Percentiles rank a stretch among this genome's conserved stretches.
These are phyloP conservation scores for Termitomyces sp. DNA, from an alignment of 768 basidiomycete species.

Conservation along the genomic window DNA sequence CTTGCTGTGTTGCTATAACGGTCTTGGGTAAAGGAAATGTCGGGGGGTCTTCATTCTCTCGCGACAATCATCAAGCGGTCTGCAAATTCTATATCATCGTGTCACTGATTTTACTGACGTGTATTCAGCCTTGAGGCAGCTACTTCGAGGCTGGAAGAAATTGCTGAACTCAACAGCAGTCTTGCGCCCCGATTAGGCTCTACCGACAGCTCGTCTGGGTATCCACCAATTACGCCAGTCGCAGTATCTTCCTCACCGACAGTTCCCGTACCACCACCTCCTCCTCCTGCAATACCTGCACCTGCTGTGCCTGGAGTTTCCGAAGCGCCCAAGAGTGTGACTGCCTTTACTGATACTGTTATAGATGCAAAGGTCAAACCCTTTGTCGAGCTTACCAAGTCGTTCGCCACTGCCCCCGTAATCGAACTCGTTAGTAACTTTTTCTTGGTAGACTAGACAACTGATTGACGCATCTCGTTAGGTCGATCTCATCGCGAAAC, in stretches of 20 bases:
- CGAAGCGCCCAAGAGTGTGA: conserved; percentile 52
- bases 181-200: conserved; percentile 7
- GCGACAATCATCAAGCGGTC: conserved; percentile 83
- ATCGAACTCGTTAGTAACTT: conserved; percentile 64
- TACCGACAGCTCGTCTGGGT: conserved; percentile 10
- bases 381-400: conserved; percentile 66
- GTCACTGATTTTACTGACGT: conserved; percentile 3
- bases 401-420: conserved; percentile 63
- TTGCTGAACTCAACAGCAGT: conserved; percentile 45
- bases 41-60: conserved; percentile 62
- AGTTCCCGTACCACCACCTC: conserved; percentile 19
- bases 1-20: neutral
- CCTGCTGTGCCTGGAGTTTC: conserved; percentile 25
- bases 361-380: conserved; percentile 70
- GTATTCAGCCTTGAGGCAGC: conserved; percentile 78
- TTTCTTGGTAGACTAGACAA: neutral
- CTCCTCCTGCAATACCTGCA: conserved; percentile 22
- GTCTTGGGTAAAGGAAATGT: conserved; percentile 20
- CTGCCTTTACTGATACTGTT: conserved; percentile 69
- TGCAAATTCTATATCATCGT: conserved; percentile 9
- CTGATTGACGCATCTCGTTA: conserved; percentile 21
- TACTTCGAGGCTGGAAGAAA: conserved; percentile 89
- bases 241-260: conserved; percentile 17
- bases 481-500: conserved; percentile 63
- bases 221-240: neutral